Evolutionary conservation across 148 eudicot genomes (phyloP).

Genomic region (Hydrangea macrophylla): DNA sequence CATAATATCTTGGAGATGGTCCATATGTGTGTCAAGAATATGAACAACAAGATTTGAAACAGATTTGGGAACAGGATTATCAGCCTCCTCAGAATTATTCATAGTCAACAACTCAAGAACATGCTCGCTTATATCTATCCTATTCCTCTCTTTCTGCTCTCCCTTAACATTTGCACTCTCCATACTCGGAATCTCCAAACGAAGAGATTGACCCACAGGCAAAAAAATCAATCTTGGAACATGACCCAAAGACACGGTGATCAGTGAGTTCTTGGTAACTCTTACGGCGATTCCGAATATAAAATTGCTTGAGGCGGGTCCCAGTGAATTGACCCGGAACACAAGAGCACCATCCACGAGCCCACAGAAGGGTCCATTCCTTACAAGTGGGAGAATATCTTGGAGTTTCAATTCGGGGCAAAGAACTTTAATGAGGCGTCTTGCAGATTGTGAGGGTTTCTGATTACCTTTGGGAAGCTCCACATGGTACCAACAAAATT

Average conservation of each 20-base stretch:
- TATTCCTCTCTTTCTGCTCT: conserved; percentile 40
- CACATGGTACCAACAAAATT: conserved; percentile 96
- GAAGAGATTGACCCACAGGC: conserved; percentile 56
- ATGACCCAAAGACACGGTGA: conserved; percentile 85
- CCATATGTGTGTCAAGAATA: conserved; percentile 87
- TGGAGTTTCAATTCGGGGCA: conserved; percentile 92
- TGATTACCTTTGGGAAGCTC: conserved; percentile 81
- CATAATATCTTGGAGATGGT: conserved; percentile 84
- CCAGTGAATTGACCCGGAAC: conserved; percentile 87
- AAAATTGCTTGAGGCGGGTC: conserved; percentile 71
- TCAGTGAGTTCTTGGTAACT: conserved; percentile 75
- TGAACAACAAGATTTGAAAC: conserved; percentile 84
- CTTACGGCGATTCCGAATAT: conserved; percentile 86
- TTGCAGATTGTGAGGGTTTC: conserved; percentile 72
- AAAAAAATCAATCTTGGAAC: conserved; percentile 93
- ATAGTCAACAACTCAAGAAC: conserved; percentile 87
- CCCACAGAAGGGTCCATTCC: conserved; percentile 90
- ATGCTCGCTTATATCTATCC: conserved; percentile 73
- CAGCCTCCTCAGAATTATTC: conserved; percentile 98
- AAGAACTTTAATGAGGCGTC: conserved; percentile 69
- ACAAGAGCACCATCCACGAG: conserved; percentile 88
- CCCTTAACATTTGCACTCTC: conserved; percentile 53
- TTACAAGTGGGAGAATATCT: conserved; percentile 80
- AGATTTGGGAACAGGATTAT: conserved; percentile 90
- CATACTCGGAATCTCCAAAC: conserved; percentile 78